A percentile compares a stretch with the other conserved stretches of the same genome.
Conservation (phyloP, 768 basidiomycete genomes). For the Bullera alba region DNA sequence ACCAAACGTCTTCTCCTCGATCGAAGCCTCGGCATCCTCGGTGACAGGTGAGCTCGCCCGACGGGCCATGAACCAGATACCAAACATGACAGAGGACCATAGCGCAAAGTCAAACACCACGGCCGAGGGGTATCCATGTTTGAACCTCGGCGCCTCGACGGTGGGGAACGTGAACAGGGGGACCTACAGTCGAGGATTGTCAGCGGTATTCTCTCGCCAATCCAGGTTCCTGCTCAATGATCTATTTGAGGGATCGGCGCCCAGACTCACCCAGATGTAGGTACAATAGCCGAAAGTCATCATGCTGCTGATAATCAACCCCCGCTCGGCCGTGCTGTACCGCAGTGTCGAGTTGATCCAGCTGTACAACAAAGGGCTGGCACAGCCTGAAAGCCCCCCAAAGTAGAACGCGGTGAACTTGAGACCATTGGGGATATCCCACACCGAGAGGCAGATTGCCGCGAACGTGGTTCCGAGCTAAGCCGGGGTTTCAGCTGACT, state of each 20-base stretch:
- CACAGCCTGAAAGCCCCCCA: slow-evolving; percentile 20
- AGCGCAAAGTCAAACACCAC: slow-evolving; percentile 24
- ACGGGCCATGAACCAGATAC: slow-evolving; percentile 23
- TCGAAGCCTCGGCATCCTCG: too few relatives aligned
- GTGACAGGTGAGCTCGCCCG: too few relatives aligned
- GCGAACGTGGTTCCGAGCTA: slow-evolving; percentile 8
- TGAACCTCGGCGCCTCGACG: slow-evolving; percentile 26
- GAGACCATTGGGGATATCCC: slow-evolving; percentile 27
- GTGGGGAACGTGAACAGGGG: slow-evolving; percentile 37
- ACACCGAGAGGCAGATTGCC: slow-evolving; percentile 23
- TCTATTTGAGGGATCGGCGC: not conserved
- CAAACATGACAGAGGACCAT: slow-evolving; percentile 21
- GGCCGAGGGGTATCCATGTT: slow-evolving; percentile 26
- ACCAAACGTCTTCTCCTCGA: too few relatives aligned
- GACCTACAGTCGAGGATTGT: slow-evolving; percentile 2
- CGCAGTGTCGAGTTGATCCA: slow-evolving; percentile 22
- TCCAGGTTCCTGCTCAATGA: not conserved
- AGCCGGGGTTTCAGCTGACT: not conserved
- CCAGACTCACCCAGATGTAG: slow-evolving; percentile 21
- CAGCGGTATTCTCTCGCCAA: too few relatives aligned
- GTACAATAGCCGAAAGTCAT: slow-evolving; percentile 30
- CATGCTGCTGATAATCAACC: slow-evolving; percentile 25
- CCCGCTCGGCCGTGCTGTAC: slow-evolving; percentile 22
- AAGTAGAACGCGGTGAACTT: slow-evolving; percentile 35
- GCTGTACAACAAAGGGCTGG: slow-evolving; percentile 25